Evolutionary conservation across 1,139 yeast species (phyloP).

Genomic region (Lodderomyces jiufengensis): DNA sequence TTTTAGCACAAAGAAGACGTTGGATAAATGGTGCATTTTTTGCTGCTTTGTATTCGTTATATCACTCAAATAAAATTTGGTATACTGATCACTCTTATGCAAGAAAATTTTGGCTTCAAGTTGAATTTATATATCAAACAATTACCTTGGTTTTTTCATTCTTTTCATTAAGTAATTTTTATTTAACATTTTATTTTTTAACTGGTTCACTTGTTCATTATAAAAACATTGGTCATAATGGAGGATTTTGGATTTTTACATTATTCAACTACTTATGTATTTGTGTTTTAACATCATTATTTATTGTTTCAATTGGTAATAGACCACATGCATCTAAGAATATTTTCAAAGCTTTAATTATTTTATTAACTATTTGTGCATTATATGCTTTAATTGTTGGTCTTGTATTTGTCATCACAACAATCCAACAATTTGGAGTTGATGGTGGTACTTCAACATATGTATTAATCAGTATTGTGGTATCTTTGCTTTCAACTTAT

Average conservation of each 20-base stretch:
- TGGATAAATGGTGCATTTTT: slow-evolving; percentile 98
- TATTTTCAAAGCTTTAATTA: slow-evolving; percentile 68
- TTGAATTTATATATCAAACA: slow-evolving; percentile 83
- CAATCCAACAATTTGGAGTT: slow-evolving; percentile 41
- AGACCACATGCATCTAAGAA: slow-evolving; percentile 85
- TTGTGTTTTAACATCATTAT: slow-evolving; percentile 77
- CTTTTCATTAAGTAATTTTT: slow-evolving; percentile 87
- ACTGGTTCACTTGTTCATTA: slow-evolving; percentile 73
- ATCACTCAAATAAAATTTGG: slow-evolving; percentile 81
- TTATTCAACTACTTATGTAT: slow-evolving; percentile 80
- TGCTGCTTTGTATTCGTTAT: slow-evolving; percentile 86
- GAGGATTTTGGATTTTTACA: slow-evolving; percentile 78
- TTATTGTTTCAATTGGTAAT: slow-evolving; percentile 91
- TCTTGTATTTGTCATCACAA: slow-evolving; percentile 65
- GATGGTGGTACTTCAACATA: slow-evolving; percentile 45
- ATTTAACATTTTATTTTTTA: slow-evolving; percentile 84
- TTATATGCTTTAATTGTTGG: slow-evolving; percentile 81
- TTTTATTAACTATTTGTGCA: slow-evolving; percentile 73
- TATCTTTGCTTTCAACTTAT: slow-evolving; percentile 86
- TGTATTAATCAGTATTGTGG: slow-evolving; percentile 67
- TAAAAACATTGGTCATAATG: slow-evolving; percentile 54
- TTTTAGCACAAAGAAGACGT: slow-evolving; percentile 91
- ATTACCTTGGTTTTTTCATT: slow-evolving; percentile 75
- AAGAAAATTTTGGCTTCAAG: slow-evolving; percentile 74
- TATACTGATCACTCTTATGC: slow-evolving; percentile 73